A percentile compares a stretch with the other conserved stretches of the same genome.
Conservation (phyloP, 768 basidiomycete genomes). For the Lactifluus subvellereus region DNA sequence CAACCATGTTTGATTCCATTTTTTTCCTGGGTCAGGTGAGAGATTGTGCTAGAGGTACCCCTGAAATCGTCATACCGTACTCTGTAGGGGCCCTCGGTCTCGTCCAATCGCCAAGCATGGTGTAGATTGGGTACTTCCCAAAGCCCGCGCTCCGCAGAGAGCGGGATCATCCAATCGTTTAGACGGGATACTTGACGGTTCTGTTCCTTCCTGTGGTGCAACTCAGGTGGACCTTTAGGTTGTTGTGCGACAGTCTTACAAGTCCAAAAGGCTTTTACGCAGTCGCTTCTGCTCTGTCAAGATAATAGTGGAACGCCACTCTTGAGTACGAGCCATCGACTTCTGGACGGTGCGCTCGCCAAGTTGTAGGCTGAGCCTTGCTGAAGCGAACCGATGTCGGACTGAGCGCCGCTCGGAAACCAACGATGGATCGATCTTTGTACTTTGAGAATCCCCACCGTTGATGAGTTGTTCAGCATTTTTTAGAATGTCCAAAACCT, state of each 20-base stretch:
- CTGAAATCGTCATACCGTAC: slow-evolving; percentile 50
- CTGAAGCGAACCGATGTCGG: slow-evolving; percentile 48
- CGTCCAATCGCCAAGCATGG: slow-evolving; percentile 73
- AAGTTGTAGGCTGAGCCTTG: slow-evolving; percentile 55
- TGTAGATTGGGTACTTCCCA: slow-evolving; percentile 58
- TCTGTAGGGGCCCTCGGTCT: slow-evolving; percentile 87
- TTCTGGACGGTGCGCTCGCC: slow-evolving; percentile 60
- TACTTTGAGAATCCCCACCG: slow-evolving; percentile 40
- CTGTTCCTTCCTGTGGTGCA: slow-evolving; percentile 59
- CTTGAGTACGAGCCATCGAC: slow-evolving; percentile 53
- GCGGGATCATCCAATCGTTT: slow-evolving; percentile 52
- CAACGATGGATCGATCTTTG: slow-evolving; percentile 48
- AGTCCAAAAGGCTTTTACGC: slow-evolving; percentile 65
- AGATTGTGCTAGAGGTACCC: background rate
- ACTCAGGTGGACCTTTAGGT: background rate
- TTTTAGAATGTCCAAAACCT: slow-evolving; percentile 59
- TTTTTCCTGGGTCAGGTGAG: slow-evolving; percentile 51
- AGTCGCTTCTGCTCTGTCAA: slow-evolving; percentile 65
- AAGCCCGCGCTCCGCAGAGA: slow-evolving; percentile 73
- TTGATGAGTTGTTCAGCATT: slow-evolving; percentile 48
- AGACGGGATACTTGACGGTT: slow-evolving; percentile 60
- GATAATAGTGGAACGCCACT: slow-evolving; percentile 69
- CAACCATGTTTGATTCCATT: slow-evolving; percentile 57
- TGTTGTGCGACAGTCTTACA: slow-evolving; percentile 39
- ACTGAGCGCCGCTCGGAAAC: slow-evolving; percentile 49